These are phyloP conservation scores for Lichtheimia corymbifera DNA, from an alignment of 371 early-diverging fungal species.

Conservation along the genomic window DNA sequence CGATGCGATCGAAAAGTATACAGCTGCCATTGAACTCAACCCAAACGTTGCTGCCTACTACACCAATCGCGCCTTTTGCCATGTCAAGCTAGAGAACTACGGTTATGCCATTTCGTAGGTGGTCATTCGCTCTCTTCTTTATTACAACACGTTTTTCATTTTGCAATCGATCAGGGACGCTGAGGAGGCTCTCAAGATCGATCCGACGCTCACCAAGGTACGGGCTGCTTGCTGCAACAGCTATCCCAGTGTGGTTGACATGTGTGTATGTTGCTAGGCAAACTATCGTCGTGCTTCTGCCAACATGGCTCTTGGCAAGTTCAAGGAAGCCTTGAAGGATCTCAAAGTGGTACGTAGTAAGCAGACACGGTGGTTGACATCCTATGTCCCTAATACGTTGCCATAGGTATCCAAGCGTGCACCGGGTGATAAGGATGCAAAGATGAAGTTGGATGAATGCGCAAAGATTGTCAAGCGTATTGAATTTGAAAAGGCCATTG, in stretches of 20 bases:
- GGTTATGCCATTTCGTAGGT: conserved; percentile 83
- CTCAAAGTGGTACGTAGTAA: conserved; percentile 64
- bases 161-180: conserved; percentile 66
- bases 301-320: conserved; percentile 79
- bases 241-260: neutral
- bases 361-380: no score
- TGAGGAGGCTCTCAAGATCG: conserved; percentile 80
- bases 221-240: neutral
- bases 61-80: conserved; percentile 91
- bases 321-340: conserved; percentile 86
- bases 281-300: conserved; percentile 92
- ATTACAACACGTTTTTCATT: neutral
- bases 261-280: conserved; percentile 40
- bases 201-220: conserved; percentile 86
- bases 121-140: neutral
- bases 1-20: conserved; percentile 84
- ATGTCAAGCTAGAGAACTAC: conserved; percentile 86
- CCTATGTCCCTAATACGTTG: neutral
- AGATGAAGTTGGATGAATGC: conserved; percentile 74
- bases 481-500: conserved; percentile 94
- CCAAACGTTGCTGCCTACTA: conserved; percentile 85
- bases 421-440: conserved; percentile 73
- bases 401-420: conserved; percentile 58
- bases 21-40: conserved; percentile 80
- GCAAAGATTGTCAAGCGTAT: conserved; percentile 85